Base-by-base conservation (phyloP, 495 filamentous ascomycete species). In the Aspergillus conjunctus region DNA sequence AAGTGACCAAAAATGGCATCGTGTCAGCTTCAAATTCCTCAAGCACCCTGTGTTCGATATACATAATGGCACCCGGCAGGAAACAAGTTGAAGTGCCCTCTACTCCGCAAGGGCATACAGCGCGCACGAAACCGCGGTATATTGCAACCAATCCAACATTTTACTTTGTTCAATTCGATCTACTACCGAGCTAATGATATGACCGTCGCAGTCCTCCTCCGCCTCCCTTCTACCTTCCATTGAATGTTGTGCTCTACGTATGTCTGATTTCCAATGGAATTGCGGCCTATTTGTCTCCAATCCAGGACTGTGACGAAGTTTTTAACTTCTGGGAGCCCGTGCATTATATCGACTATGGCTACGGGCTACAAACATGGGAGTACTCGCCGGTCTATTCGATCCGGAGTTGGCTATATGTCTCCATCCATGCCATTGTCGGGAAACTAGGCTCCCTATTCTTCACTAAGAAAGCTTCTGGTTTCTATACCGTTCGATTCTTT, bases 261-360 rank as follows among this genome's bases (percentile, higher is more conserved):
- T 92, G 92, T 60, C 77, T 95, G 34, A 72, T 77, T 46, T 85
- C 87, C 53, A 91, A 94, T 68, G 56, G 86, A 20, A 65, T 93
- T 31, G 88, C 93, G 21, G 93, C 93, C n/a, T 66, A 87, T 18
- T 93, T 86, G 66, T 84, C 91, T 0, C 96, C 95, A 0, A 97
- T 99, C 66, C 93, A 97, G 67, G 95, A 99, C 73, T 99, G 95
- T 69, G 95, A 99, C 70, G 95, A 99, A 77, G 92, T 93, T 4
- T 99, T 96, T 81, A 99, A 99, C 68, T 99, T 95, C 77, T 99
- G 95, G 95, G 95, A 99, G 67, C 94, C 95, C 1, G 86, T 92
- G 0, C 95, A 99, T 74, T 99, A 97, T 71, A 83, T 99, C 31
- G 86, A 85, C 60, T 92, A 97, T 79, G 90, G 91, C 68, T 93